Evolutionary conservation across 1,284 basidiomycete genomes (phyloP).

Genomic region (Limonomyces culmigenus): DNA sequence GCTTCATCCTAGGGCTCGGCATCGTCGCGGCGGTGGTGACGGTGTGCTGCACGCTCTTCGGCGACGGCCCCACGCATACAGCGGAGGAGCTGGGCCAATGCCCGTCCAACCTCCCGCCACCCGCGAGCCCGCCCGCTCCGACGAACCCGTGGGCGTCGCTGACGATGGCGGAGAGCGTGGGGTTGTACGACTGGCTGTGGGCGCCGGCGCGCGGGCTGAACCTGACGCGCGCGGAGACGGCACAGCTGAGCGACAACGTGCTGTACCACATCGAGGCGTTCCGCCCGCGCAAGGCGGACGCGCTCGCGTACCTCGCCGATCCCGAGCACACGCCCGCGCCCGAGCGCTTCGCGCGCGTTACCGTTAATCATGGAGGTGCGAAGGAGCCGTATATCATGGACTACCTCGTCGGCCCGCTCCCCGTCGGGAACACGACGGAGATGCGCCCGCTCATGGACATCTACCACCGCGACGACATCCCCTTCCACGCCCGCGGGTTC

Average conservation of each 20-base stretch:
- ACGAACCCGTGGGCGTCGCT: constrained; percentile 31
- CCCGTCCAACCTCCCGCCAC: constrained; percentile 13
- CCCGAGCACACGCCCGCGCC: constrained; percentile 14
- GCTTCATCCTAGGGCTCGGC: no score
- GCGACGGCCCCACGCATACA: neutral
- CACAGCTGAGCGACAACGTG: constrained; percentile 25
- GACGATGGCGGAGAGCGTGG: constrained; percentile 23
- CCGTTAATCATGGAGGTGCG: constrained; percentile 31
- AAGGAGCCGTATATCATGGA: constrained; percentile 26
- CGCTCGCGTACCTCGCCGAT: constrained; percentile 26
- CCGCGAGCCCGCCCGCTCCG: constrained; percentile 22
- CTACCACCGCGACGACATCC: constrained; percentile 30
- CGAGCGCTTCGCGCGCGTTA: constrained; percentile 24
- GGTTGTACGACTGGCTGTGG: constrained; percentile 29
- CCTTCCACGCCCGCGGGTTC: constrained; percentile 31
- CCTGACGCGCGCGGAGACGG: constrained; percentile 19
- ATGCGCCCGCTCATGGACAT: constrained; percentile 27
- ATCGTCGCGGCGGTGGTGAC: no score
- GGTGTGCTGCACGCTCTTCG: neutral
- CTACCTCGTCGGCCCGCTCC: constrained; percentile 41
- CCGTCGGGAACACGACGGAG: constrained; percentile 19
- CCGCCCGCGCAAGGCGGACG: constrained; percentile 30
- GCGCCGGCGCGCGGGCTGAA: constrained; percentile 26
- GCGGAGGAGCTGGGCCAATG: constrained; percentile 15
- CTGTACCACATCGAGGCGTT: constrained; percentile 31